phyloP scores from a whole-genome alignment of 75 land plant genomes.

The Azolla pinnata region DNA sequence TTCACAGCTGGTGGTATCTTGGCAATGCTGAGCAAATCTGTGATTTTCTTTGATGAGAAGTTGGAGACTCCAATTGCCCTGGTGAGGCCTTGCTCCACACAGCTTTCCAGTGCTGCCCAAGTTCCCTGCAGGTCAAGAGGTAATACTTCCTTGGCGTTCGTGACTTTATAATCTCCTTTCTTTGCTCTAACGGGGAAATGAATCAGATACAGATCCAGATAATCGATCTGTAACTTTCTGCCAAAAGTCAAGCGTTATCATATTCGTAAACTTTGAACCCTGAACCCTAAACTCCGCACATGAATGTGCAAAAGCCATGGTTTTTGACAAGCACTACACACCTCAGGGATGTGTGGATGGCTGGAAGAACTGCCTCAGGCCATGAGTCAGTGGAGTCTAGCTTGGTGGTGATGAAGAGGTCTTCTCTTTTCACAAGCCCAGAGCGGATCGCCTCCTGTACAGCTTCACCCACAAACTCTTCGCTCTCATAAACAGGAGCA shows the following conservation, averaged over 20 bases:
- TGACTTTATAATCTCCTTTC: constrained; percentile 7
- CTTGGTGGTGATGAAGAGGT: constrained; percentile 88
- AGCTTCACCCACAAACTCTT: constrained; percentile 85
- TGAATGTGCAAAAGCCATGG: too few relatives aligned
- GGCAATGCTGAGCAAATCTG: constrained; percentile 26
- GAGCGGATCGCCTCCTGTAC: constrained; percentile 63
- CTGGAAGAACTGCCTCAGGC: too few relatives aligned
- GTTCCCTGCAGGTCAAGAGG: constrained; percentile 34
- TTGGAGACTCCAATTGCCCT: constrained; percentile 54
- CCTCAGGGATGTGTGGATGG: too few relatives aligned
- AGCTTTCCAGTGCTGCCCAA: constrained; percentile 43
- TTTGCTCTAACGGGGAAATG: constrained; percentile 58
- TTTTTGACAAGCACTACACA: too few relatives aligned
- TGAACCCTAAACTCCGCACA: too few relatives aligned
- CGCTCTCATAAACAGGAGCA: constrained; percentile 93
- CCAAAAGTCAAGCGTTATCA: not conserved
- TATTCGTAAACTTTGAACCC: too few relatives aligned
- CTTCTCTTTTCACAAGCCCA: constrained; percentile 87
- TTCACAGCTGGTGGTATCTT: constrained; percentile 47
- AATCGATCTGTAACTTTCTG: constrained; percentile 55
- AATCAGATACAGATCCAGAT: constrained; percentile 66
- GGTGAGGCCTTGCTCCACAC: constrained; percentile 35
- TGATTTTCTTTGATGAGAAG: constrained; percentile 32
- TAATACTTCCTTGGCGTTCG: constrained; percentile 20
- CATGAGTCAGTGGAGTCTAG: too few relatives aligned